Base-by-base conservation (phyloP, 306 rosid species). In the Pyrus betulifolia region DNA sequence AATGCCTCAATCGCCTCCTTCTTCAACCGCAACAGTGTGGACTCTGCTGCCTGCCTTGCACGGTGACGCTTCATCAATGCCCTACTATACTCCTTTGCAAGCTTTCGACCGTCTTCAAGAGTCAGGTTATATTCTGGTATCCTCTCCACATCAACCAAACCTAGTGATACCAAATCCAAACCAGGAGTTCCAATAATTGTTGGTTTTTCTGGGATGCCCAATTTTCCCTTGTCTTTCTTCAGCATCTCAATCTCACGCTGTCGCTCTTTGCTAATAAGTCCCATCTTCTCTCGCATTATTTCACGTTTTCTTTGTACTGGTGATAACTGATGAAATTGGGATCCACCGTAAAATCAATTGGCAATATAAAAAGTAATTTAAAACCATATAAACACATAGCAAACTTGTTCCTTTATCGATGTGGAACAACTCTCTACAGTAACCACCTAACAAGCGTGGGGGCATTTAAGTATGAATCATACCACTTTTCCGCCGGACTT, bases 51-150 rank as follows among this genome's bases (percentile, higher is more conserved):
- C 75, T 88, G 97, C 71, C 96, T 84, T 4, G 87, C 93, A 4
- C 98, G 87, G 74, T 89, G 91, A 70, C 78, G 86, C 89, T 88
- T 87, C 98, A 92, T 90, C 82, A 95, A 59, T 31, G 90, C 84
- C 85, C 93, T 87, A 65, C 98, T 95, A 80, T 95, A 91, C 68
- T 95, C 98, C 91, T 95, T 92, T 1, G 98, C 98, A 67, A 95
- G 86, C 74, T 72, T 85, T 83, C 76, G 70, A 60, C 98, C 97
- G 82, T 92, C 97, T 76, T 95, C 98, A 13, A 78, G 90, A 0
- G 84, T 93, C 66, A 93, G 81, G 46, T 88, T 91, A 71, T 93
- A 93, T 69, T 83, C 87, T 0, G 97, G 98, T 23, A 91, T 30
- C 84, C 88, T 85, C 27, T 91, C 91, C n/a, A n/a, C 92, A 73